Conservation (phyloP, 2,329 filamentous ascomycete genomes). For the Macroventuria anomochaeta region DNA sequence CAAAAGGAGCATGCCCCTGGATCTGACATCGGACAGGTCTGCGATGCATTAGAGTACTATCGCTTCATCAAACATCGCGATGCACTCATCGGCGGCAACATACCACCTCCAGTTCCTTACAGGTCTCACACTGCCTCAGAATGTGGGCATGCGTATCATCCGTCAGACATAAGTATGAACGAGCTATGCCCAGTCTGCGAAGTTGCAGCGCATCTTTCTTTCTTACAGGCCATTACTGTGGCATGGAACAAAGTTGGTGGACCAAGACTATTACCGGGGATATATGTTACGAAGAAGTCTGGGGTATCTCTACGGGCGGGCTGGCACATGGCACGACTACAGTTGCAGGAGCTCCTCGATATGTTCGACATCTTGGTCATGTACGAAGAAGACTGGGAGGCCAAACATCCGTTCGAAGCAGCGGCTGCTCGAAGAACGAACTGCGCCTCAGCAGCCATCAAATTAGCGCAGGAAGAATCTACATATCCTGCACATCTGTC, state of each 20-base stretch:
- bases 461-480: background rate
- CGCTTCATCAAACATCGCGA: slow-evolving; percentile 4
- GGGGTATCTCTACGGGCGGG: background rate
- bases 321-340: background rate
- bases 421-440: background rate
- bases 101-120: background rate
- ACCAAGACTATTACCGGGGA: background rate
- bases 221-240: background rate
- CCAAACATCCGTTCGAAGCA: background rate
- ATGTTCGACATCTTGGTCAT: background rate
- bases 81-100: background rate
- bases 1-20: background rate
- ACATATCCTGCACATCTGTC: background rate
- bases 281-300: background rate
- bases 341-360: background rate
- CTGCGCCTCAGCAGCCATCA: slow-evolving; percentile 1
- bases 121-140: background rate
- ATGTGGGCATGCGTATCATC: background rate
- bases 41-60: background rate
- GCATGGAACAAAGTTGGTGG: slow-evolving; percentile 6
- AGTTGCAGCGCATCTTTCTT: background rate
- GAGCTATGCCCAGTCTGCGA: slow-evolving; percentile 5
- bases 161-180: background rate
- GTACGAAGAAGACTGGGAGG: slow-evolving; percentile 3
- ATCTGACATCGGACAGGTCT: background rate